Conservation (phyloP, 2,329 filamentous ascomycete genomes). For the Claviceps sp. region DNA sequence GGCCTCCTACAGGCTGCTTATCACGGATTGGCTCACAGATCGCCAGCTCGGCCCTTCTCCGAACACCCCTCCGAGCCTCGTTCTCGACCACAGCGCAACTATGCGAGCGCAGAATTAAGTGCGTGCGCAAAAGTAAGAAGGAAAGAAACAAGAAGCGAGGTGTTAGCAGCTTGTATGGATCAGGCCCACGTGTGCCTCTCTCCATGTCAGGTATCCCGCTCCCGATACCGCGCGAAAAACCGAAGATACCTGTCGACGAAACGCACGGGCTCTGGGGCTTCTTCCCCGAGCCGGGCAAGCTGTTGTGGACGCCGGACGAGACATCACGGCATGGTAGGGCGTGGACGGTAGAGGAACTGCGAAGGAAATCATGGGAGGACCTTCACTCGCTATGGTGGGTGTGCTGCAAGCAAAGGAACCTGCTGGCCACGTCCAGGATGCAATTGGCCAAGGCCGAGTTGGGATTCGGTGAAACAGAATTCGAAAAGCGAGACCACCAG, state of each 20-base stretch:
- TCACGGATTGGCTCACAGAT: slow-evolving; percentile 2
- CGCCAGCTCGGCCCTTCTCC: slow-evolving; percentile 5
- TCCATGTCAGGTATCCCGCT: slow-evolving; percentile 60
- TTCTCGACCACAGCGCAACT: slow-evolving; percentile 44
- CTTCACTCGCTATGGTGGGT: slow-evolving; percentile 89
- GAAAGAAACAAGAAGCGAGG: slow-evolving; percentile 74
- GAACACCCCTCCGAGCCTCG: slow-evolving; percentile 11
- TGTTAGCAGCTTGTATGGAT: slow-evolving; percentile 66
- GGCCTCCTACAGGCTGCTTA: slow-evolving; percentile 15
- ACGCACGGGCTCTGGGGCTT: slow-evolving; percentile 89
- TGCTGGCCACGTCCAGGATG: slow-evolving; percentile 61
- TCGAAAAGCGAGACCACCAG: slow-evolving; percentile 45
- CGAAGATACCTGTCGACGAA: slow-evolving; percentile 46
- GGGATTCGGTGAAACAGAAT: slow-evolving; percentile 62
- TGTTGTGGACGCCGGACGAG: slow-evolving; percentile 60
- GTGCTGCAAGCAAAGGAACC: slow-evolving; percentile 81
- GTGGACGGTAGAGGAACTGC: slow-evolving; percentile 77
- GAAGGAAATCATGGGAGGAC: slow-evolving; percentile 86
- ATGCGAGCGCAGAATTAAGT: slow-evolving; percentile 28
- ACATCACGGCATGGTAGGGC: slow-evolving; percentile 60
- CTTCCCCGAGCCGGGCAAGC: slow-evolving; percentile 58
- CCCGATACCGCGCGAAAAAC: slow-evolving; percentile 52
- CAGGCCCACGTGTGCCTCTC: slow-evolving; percentile 61
- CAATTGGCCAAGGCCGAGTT: slow-evolving; percentile 57
- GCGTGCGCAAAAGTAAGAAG: slow-evolving; percentile 19